phyloP scores from a whole-genome alignment of 2,329 filamentous ascomycete genomes.

The Colletotrichum lindemuthianum region DNA sequence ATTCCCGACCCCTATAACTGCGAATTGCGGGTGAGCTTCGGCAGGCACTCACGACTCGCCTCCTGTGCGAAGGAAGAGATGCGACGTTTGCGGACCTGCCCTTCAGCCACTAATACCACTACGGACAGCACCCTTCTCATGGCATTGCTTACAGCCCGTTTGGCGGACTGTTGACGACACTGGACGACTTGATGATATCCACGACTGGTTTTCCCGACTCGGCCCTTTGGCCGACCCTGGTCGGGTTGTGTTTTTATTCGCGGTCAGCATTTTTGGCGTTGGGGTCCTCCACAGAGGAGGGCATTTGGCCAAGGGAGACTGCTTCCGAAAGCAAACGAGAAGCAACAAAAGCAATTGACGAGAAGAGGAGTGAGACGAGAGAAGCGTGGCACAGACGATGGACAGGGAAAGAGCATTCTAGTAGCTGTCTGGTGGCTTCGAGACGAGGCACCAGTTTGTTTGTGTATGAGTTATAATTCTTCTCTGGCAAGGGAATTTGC shows the following conservation, averaged over 20 bases:
- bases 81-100: constrained; percentile 11
- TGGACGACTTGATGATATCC: constrained; percentile 37
- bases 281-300: constrained; percentile 29
- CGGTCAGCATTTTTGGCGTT: constrained; percentile 36
- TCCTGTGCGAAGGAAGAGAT: neutral
- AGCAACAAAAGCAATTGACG: constrained; percentile 26
- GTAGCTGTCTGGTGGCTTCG: constrained; percentile 19
- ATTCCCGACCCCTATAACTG: constrained; percentile 17
- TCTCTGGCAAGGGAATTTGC: constrained; percentile 35
- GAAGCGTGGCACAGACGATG: constrained; percentile 25
- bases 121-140: constrained; percentile 14
- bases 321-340: constrained; percentile 28
- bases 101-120: constrained; percentile 21
- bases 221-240: constrained; percentile 22
- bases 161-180: constrained; percentile 32
- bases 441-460: constrained; percentile 23
- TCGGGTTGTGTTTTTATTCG: constrained; percentile 21
- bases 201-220: constrained; percentile 31
- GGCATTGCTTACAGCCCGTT: constrained; percentile 27
- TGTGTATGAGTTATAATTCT: constrained; percentile 37
- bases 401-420: constrained; percentile 19
- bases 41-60: neutral
- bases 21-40: neutral
- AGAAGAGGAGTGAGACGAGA: constrained; percentile 12
- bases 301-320: constrained; percentile 14